Percentiles rank a stretch among this genome's conserved stretches.
phyloP scores from a whole-genome alignment of 768 basidiomycete genomes.

The Gelatoporia subvermispora region DNA sequence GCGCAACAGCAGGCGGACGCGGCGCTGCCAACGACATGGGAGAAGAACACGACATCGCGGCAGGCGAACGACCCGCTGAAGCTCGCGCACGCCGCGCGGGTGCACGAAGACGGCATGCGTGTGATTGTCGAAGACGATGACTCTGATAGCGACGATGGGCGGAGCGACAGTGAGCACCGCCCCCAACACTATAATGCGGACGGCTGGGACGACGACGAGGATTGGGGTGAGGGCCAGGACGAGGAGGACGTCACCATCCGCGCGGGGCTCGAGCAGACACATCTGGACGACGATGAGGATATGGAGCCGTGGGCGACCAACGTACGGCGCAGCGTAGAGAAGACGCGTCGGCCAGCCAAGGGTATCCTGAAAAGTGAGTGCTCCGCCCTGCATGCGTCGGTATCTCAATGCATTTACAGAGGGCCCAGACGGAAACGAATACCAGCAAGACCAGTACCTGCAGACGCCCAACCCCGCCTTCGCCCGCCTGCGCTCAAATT shows the following conservation, averaged over 20 bases:
- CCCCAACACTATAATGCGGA: constrained; percentile 37
- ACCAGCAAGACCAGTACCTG: constrained; percentile 58
- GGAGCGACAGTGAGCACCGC: constrained; percentile 41
- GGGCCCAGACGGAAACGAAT: constrained; percentile 57
- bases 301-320: constrained; percentile 77
- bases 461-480: constrained; percentile 28
- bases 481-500: constrained; percentile 72
- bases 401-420: constrained; percentile 9
- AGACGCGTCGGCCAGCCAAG: constrained; percentile 58
- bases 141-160: constrained; percentile 41
- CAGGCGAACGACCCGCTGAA: constrained; percentile 46
- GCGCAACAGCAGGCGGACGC: constrained; percentile 27
- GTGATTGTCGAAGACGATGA: constrained; percentile 72
- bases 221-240: constrained; percentile 64
- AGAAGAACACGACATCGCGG: constrained; percentile 70
- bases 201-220: constrained; percentile 77
- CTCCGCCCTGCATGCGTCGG: constrained; percentile 6
- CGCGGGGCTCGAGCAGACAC: constrained; percentile 45
- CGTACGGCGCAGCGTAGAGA: constrained; percentile 68
- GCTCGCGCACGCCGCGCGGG: constrained; percentile 32
- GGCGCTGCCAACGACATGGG: constrained; percentile 60
- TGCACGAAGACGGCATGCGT: constrained; percentile 63
- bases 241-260: constrained; percentile 76
- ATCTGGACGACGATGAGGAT: constrained; percentile 49
- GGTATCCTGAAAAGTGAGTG: constrained; percentile 88